Base-by-base conservation (phyloP, 2,329 filamentous ascomycete species). In the Fusarium sp. region DNA sequence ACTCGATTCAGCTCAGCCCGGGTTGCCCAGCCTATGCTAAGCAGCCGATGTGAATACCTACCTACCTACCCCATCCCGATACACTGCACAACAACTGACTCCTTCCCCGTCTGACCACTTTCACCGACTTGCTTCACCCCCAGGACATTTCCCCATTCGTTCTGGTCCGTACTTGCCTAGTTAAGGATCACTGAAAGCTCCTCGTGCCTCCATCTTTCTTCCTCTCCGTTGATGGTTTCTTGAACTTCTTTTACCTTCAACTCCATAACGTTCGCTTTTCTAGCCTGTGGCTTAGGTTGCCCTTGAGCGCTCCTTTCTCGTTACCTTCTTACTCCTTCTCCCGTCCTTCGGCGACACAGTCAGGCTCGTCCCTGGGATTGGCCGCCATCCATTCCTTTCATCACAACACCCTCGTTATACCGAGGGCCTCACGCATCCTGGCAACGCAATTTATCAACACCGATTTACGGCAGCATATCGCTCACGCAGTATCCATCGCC, bases 381-480 rank as follows among this genome's bases (percentile, higher is more conserved):
- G 43, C 54, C 52, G 59, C 67, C 61, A 49, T 63, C 66, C 67
- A 60, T 65, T 67, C 57, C 56, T 66, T 65, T 50, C 43, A 69
- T 56, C 35, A 67, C 53, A 68, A 48, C 58, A 60, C 60, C 60
- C 54, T 62, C 49, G 48, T 64, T 61, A 52, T 61, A 57, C 56
- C 60, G 43, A 50, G 57, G 38, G 70, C 46, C 57, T 44, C 33
- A 50, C 62, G 42, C 24, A 64, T 52, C 62, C 60, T 44, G 43
- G 43, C 56, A 62, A 70, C 55, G 60, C 38, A 54, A 47, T 44
- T 52, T 47, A 31, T 33, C 56, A 74, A 60, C 48, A 65, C 65
- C 59, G 43, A 71, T 24, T 63, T 71, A 68, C 70, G 47, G 46
- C 66, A 70, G 35, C 66, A 73, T 74, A 70, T 69, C 63, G 58